These are phyloP conservation scores for Blastomyces gilchristii DNA, from an alignment of 2,329 filamentous ascomycete species.

Conservation along the genomic window DNA sequence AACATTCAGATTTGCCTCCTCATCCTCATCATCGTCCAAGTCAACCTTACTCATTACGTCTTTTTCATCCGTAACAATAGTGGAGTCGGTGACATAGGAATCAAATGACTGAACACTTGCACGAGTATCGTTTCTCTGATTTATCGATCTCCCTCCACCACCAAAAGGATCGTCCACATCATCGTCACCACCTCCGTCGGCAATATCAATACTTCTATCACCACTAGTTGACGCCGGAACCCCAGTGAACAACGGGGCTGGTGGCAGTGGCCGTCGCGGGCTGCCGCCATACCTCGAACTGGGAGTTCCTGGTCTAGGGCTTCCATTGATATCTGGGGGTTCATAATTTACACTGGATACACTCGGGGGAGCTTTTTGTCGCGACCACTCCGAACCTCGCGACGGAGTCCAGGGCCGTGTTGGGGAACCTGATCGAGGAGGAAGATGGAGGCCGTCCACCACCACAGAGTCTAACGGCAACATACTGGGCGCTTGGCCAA, in stretches of 20 bases:
- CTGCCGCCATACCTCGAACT: slow-evolving; percentile 82
- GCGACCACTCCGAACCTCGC: slow-evolving; percentile 51
- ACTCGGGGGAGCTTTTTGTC: slow-evolving; percentile 55
- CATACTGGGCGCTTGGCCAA: slow-evolving; percentile 34
- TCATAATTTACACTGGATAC: slow-evolving; percentile 63
- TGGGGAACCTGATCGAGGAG: slow-evolving; percentile 33
- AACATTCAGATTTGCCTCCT: slow-evolving; percentile 47
- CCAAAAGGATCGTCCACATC: slow-evolving; percentile 71
- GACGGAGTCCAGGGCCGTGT: slow-evolving; percentile 47
- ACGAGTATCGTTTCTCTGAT: slow-evolving; percentile 44
- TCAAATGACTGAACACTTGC: slow-evolving; percentile 52
- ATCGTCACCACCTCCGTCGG: slow-evolving; percentile 41
- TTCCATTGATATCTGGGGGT: slow-evolving; percentile 78
- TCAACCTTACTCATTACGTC: slow-evolving; percentile 34
- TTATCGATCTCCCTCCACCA: slow-evolving; percentile 27
- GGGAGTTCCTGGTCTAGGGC: slow-evolving; percentile 79
- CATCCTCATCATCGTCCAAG: slow-evolving; percentile 36
- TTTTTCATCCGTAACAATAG: slow-evolving; percentile 46
- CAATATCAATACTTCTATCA: slow-evolving; percentile 39
- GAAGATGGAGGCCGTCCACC: slow-evolving; percentile 27
- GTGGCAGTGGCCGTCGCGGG: slow-evolving; percentile 74
- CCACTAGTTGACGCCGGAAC: slow-evolving; percentile 30
- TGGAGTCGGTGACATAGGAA: slow-evolving; percentile 52
- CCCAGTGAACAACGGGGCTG: slow-evolving; percentile 70
- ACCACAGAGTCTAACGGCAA: slow-evolving; percentile 28